These are phyloP conservation scores for Ceratocystis cubensis DNA, from an alignment of 2,329 filamentous ascomycete genomes.

Conservation along the genomic window DNA sequence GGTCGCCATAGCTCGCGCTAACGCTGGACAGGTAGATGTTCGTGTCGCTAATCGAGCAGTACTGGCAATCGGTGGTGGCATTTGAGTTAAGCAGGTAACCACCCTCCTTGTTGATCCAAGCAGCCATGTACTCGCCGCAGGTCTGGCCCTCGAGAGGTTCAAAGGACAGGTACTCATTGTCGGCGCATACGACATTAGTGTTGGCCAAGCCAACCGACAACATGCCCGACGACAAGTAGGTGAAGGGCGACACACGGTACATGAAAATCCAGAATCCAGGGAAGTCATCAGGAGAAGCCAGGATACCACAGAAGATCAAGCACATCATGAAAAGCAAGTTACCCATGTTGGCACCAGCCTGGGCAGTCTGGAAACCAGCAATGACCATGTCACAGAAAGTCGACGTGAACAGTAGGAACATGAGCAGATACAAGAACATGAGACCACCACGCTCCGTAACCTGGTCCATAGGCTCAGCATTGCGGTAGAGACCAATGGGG, in stretches of 20 bases:
- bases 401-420: conserved; percentile 67
- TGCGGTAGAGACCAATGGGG: conserved; percentile 62
- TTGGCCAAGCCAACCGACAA: conserved; percentile 58
- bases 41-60: conserved; percentile 40
- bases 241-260: conserved; percentile 72
- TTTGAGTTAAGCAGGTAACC: conserved; percentile 41
- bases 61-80: conserved; percentile 42
- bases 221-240: conserved; percentile 65
- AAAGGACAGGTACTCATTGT: conserved; percentile 58
- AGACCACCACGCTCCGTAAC: conserved; percentile 58
- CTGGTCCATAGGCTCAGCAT: conserved; percentile 49
- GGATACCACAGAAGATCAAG: conserved; percentile 64
- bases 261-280: conserved; percentile 75
- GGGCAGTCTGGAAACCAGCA: conserved; percentile 60
- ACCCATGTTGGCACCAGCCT: conserved; percentile 63
- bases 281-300: conserved; percentile 49
- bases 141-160: conserved; percentile 44
- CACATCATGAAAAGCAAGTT: conserved; percentile 61
- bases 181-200: conserved; percentile 50
- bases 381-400: conserved; percentile 73
- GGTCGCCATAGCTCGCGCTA: conserved; percentile 41
- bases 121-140: conserved; percentile 46
- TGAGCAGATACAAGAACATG: conserved; percentile 64
- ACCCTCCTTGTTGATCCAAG: conserved; percentile 37
- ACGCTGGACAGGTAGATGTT: conserved; percentile 40